Evolutionary conservation across 169 alveolate genomes (phyloP).

Genomic region (Eimeria tenella): DNA sequence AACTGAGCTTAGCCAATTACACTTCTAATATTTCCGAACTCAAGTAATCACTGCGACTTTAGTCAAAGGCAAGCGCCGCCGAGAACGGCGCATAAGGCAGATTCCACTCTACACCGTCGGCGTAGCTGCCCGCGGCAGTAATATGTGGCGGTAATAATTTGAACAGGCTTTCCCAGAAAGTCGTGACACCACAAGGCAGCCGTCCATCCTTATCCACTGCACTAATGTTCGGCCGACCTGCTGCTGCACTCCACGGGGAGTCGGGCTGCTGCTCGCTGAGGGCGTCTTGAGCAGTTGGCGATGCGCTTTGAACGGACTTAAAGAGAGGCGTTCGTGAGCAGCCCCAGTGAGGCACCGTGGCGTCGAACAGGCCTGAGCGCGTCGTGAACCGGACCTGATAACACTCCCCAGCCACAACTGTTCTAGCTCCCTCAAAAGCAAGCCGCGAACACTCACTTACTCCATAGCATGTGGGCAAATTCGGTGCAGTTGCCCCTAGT

Average conservation of each 20-base stretch:
- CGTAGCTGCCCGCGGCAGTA: constrained; percentile 71
- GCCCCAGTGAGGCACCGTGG: neutral
- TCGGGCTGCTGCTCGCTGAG: neutral
- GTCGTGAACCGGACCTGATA: constrained; percentile 67
- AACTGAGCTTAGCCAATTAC: too few species aligned
- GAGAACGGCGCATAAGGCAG: constrained; percentile 63
- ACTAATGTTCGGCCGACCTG: neutral
- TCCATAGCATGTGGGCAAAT: neutral
- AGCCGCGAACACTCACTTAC: too few species aligned
- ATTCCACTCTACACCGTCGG: constrained; percentile 54
- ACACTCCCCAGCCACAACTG: constrained; percentile 5
- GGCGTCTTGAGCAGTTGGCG: neutral
- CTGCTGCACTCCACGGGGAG: neutral
- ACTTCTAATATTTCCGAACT: too few species aligned
- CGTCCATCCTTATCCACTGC: neutral
- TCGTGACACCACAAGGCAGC: neutral
- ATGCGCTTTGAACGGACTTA: neutral
- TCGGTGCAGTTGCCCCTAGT: neutral
- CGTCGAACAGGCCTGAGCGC: constrained; percentile 53
- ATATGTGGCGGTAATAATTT: constrained; percentile 6
- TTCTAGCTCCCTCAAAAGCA: neutral
- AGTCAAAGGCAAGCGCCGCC: constrained; percentile 43
- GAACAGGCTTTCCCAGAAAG: constrained; percentile 61
- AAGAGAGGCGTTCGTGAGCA: constrained; percentile 42
- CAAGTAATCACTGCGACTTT: neutral